Conservation (phyloP, 2,329 filamentous ascomycete genomes). For the Cladophialophora carrionii region DNA sequence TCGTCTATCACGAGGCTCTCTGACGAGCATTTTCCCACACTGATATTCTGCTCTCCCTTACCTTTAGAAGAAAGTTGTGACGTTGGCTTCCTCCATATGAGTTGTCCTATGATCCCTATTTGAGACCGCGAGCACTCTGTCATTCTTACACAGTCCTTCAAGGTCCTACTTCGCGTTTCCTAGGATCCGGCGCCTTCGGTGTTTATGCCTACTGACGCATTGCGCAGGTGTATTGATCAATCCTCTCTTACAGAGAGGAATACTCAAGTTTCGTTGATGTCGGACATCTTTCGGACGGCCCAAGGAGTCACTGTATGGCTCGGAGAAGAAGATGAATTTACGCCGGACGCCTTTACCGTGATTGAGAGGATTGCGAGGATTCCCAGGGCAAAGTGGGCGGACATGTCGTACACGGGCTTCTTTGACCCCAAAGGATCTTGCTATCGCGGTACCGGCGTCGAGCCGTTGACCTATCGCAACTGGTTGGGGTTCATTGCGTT, state of each 20-base stretch:
- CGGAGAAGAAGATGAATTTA: constrained; percentile 21
- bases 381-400: not conserved
- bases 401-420: not conserved
- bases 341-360: constrained; percentile 6
- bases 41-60: not conserved
- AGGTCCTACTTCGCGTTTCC: not conserved
- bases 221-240: constrained; percentile 32
- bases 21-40: not conserved
- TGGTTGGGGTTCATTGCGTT: constrained; percentile 21
- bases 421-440: constrained; percentile 6
- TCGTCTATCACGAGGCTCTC: not conserved
- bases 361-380: constrained; percentile 1
- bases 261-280: constrained; percentile 33
- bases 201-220: not conserved
- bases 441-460: constrained; percentile 3
- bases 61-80: not conserved
- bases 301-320: constrained; percentile 21
- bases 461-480: constrained; percentile 14
- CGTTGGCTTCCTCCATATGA: not conserved
- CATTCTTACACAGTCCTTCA: not conserved
- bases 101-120: not conserved
- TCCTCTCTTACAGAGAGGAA: constrained; percentile 27
- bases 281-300: constrained; percentile 24
- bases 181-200: not conserved
- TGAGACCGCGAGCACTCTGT: not conserved